Conservation (phyloP, 257 asterid species). For the Solanum paucissectum region DNA sequence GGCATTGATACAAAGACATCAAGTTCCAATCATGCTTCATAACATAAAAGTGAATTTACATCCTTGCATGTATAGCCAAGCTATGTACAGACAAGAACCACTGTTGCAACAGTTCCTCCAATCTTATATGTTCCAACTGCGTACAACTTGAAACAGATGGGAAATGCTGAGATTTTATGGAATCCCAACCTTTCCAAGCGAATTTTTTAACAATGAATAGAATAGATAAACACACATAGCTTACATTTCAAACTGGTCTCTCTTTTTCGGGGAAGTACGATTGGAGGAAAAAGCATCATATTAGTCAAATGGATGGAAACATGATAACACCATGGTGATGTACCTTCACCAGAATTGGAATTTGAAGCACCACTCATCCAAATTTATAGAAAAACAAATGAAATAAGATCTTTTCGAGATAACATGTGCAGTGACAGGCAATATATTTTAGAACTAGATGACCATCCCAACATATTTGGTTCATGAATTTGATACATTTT, state of each 20-base stretch:
- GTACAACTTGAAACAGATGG: slow-evolving; percentile 3
- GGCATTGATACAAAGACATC: slow-evolving; percentile 51
- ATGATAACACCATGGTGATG: background rate
- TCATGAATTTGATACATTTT: background rate
- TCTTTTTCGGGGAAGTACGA: background rate
- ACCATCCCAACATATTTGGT: background rate
- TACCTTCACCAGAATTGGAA: background rate
- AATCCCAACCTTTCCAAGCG: slow-evolving; percentile 26
- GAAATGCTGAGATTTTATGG: background rate
- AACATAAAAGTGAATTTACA: slow-evolving; percentile 37
- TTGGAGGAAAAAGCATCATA: background rate
- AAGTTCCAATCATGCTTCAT: slow-evolving; percentile 49
- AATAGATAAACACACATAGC: background rate
- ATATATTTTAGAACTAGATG: background rate
- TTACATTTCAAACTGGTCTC: background rate
- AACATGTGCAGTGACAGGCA: background rate
- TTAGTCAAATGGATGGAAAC: background rate
- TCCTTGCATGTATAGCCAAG: slow-evolving; percentile 35
- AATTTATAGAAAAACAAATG: background rate
- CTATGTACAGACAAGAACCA: slow-evolving; percentile 60
- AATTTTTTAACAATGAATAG: background rate
- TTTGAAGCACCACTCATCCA: background rate
- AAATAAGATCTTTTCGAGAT: background rate
- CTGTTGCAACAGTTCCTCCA: slow-evolving; percentile 56
- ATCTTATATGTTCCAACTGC: slow-evolving; percentile 33